Conservation (phyloP, 495 filamentous ascomycete species). For the Astrothelium subdiscretum region DNA sequence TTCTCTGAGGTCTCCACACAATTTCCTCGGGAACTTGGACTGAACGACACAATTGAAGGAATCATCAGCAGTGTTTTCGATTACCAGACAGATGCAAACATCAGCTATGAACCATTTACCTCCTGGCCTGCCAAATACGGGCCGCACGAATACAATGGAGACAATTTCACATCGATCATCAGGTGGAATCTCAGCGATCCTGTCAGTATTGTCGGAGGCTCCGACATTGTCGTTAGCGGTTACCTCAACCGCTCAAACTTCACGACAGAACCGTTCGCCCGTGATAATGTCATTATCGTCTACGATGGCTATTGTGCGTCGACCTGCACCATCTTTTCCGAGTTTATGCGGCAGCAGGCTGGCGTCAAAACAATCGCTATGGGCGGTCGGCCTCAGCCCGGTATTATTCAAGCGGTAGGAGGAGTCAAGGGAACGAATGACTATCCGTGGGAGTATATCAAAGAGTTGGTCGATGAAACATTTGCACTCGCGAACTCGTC, state of each 20-base stretch:
- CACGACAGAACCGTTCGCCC: constrained; percentile 22
- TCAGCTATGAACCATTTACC: constrained; percentile 10
- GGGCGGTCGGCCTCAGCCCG: constrained; percentile 44
- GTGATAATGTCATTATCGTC: constrained; percentile 25
- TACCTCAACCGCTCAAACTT: constrained; percentile 33
- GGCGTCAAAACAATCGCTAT: constrained; percentile 48
- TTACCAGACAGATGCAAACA: constrained; percentile 13
- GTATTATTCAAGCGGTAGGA: constrained; percentile 53
- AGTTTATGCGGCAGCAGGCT: constrained; percentile 43
- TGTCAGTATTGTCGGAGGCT: constrained; percentile 15
- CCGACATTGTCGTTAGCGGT: constrained; percentile 20
- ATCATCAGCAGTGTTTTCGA: constrained; percentile 7
- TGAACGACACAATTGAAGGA: constrained; percentile 8
- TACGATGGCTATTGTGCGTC: constrained; percentile 53
- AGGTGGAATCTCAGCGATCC: constrained; percentile 16
- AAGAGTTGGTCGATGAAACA: constrained; percentile 4
- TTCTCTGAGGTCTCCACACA: constrained; percentile 23
- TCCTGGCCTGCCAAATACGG: constrained; percentile 13
- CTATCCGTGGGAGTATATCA: constrained; percentile 10
- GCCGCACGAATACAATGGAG: constrained; percentile 5
- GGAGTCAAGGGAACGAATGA: constrained; percentile 40
- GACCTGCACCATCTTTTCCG: constrained; percentile 49
- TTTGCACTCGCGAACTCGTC: constrained; percentile 2
- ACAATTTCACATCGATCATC: constrained; percentile 13
- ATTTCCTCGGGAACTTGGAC: constrained; percentile 2